phyloP scores from a whole-genome alignment of 2,329 filamentous ascomycete genomes.

The Claviceps citrina region DNA sequence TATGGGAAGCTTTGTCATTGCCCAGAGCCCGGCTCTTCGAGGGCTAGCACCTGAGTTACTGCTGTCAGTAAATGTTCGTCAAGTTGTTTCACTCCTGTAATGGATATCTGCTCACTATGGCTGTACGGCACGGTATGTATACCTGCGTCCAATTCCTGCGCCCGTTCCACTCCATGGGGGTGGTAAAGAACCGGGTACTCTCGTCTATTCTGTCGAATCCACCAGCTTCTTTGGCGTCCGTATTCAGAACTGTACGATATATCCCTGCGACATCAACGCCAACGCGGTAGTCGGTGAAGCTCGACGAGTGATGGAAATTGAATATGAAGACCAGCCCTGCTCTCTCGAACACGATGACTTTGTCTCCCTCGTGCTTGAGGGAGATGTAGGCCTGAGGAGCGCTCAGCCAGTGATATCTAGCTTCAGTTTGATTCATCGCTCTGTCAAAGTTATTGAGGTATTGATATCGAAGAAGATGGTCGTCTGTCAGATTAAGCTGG shows the following conservation, averaged over 20 bases:
- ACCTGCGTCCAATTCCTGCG: conserved; percentile 83
- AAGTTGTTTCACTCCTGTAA: neutral
- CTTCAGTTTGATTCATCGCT: conserved; percentile 76
- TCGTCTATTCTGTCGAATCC: conserved; percentile 66
- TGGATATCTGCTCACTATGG: conserved; percentile 49
- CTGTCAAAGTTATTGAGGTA: conserved; percentile 90
- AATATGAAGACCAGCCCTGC: conserved; percentile 85
- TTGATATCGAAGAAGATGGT: conserved; percentile 69
- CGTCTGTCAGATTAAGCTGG: conserved; percentile 84
- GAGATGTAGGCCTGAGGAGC: conserved; percentile 78
- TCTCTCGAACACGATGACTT: conserved; percentile 89
- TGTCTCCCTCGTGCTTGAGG: conserved; percentile 85
- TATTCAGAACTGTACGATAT: conserved; percentile 74
- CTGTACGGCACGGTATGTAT: conserved; percentile 73
- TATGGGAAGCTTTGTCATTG: conserved; percentile 4
- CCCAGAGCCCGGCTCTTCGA: conserved; percentile 17
- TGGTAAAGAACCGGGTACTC: conserved; percentile 81
- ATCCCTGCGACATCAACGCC: conserved; percentile 74
- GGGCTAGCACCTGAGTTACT: conserved; percentile 30
- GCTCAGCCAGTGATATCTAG: conserved; percentile 83
- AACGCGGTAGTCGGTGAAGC: conserved; percentile 83
- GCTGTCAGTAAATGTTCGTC: conserved; percentile 13
- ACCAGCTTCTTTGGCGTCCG: conserved; percentile 62
- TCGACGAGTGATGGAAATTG: conserved; percentile 79
- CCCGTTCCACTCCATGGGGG: conserved; percentile 76